Base-by-base conservation (phyloP, 495 filamentous ascomycete genomes). In the Xeromyces bisporus region DNA sequence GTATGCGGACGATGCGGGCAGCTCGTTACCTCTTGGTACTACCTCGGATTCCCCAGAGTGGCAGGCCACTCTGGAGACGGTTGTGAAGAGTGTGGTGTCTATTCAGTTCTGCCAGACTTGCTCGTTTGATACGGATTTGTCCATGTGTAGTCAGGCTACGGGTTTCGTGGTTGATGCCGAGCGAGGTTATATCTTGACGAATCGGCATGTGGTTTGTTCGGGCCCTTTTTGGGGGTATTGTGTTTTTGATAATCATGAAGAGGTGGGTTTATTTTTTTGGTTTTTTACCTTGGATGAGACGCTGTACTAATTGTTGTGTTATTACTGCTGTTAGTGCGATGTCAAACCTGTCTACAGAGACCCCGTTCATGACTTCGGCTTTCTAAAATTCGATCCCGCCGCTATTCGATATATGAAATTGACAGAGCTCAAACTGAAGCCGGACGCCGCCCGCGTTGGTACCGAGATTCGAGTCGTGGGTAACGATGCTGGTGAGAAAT, bases 101-200 rank as follows among this genome's bases (percentile, higher is more conserved):
- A 96, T 99, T 50, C 81, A 92, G 38, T 99, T 99, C 62, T 96
- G 87, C 50, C 87, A 94, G 60, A 96, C 91, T 1, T 93, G 83
- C 55, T 84, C 89, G 3, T 99, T 99, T 48, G 89, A 99, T 49
- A 96, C 89, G 10, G 91, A 96, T 41, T 58, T 83, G 10, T 92
- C 91, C 2, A 71, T 89, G 46, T 80, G 84, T 10, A 91, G 80
- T 46, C 91, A 99, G 54, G 89, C 89, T 21, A 96, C 89, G 1
- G 89, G 89, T 2, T 99, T 96, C 51, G 86, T 99, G 14, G 89
- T 99, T 10, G 91, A 99, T 65, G 81, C 89, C 15, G 78, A 93
- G 56, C 77, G 70, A 44, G 89, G 91, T 47, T 94, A 77, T 45
- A 91, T 92, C 47, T 54, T 92, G 47, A 86, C 79, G 2, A 85